Evolutionary conservation across 305 asterid genomes (phyloP), one percentile per base, ranked within the genome.

Genomic region (Rubia balearica): DNA sequence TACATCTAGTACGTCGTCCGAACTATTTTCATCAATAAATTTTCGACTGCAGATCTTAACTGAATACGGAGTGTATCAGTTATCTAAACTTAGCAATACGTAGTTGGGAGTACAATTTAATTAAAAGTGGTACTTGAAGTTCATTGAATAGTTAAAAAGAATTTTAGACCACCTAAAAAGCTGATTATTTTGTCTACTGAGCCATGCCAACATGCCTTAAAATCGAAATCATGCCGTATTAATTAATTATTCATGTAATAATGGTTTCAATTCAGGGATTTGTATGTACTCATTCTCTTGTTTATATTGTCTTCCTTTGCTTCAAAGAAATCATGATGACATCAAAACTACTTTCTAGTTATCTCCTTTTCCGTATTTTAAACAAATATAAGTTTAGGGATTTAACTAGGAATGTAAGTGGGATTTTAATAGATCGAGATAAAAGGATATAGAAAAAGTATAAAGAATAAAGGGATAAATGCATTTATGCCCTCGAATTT

Each of bases 111-210:
- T 49, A 49, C 21, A 49, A 49, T 51, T 51, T 17, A 16, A 17
- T 51, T 51, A 17, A 51, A 51, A 51, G 21, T 16, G 21, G 16
- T 17, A 51, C 43, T 73, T 65, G 43, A 56, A 48, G 45, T 36
- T 66, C 67, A 48, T 48, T 45, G 70, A 49, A 61, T 12, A n/a
- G 57, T 17, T 51, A 3, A 16, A 12, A 48, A 48, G 4, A 48
- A 48, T 12, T 30, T 30, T 30, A 48, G 53, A 2, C 10, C 57
- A 51, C 57, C 57, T 16, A 51, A 19, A 51, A 51, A 51, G 57
- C 16, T 51, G 53, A 24, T 49, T 69, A 57, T 60, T 27, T 59
- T 59, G 64, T 12, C 51, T 59, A 48, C 45, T 67, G 71, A 60
- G 67, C 65, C 36, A 24, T 61, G 65, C 63, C 65, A 60, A 51